Evolutionary conservation across 345 rosid species (phyloP), one percentile per base, ranked within the genome.

Genomic region (Chamaenerion angustifolium): DNA sequence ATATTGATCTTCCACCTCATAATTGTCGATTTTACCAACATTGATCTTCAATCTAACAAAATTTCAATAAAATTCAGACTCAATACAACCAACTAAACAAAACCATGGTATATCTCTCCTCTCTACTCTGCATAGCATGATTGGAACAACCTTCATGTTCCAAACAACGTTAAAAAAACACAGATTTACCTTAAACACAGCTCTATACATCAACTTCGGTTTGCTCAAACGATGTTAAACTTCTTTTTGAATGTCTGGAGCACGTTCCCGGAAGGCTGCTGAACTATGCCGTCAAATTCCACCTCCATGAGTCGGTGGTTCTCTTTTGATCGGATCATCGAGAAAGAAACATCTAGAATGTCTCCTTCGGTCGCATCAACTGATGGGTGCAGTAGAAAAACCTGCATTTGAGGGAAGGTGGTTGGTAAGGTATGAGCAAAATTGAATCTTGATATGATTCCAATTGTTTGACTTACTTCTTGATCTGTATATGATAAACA

Each of bases 221-320:
- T 31, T 31, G 6, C 37, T 87, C 85, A 92, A 68, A 87, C 96
- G 57, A 84, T 64, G 68, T 70, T 80, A 64, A 73, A 92, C 51
- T 63, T 71, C 58, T 77, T 80, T 59, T 52, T 66, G 59, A 78
- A 64, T 15, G 83, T 56, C n/a, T 76, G 76, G 56, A 69, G 68
- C 31, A 56, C 49, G 54, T 67, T 54, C 16, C 87, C 88, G 42
- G 82, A 72, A 57, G 82, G 50, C 58, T 67, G 74, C 68, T 46
- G 65, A 12, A 92, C 59, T 51, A 80, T 78, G 61, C 86, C 76
- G 9, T 56, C 72, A 49, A 92, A 71, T 57, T 82, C 93, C 42
- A 92, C 70, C 63, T 80, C 98, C 96, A 92, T 80, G 64, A 83
- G 63, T 50, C 98, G 58, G 55, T 87, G 95, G 54, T 92, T 81